Base-by-base conservation (phyloP, 768 basidiomycete genomes). In the Russula vinacea region DNA sequence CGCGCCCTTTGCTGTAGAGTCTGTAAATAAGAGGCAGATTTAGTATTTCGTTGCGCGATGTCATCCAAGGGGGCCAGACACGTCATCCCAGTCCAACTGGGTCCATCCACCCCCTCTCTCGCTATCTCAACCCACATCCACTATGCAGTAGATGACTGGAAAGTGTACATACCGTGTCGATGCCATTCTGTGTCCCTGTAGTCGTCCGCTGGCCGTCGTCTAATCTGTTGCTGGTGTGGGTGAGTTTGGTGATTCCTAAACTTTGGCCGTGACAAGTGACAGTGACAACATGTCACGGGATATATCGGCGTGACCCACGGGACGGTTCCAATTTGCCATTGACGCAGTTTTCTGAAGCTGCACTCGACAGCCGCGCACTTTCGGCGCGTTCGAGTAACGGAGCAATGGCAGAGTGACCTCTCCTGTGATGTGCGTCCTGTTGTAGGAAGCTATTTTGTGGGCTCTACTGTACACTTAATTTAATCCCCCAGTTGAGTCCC, bases 1-100 rank as follows among this genome's bases (percentile, higher is more conserved):
- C 87, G 73, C 97, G 94, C 77, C 93, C 97, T 83, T 97, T 98
- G 79, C 78, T 77, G 85, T 97, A 96, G 73, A 97, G 85, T 85
- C 95, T 96, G 75, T 42, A 67, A 62, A 66, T 26, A 47, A 35
- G 51, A 64, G 54, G 66, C 60, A 64, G 71, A n/a, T n/a, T 52
- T 32, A 59, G 60, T 33, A 24, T 6, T n/a, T 26, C 24, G 26
- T 26, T 16, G 26, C 49, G 26, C 26, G 26, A 50, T 47, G 4
- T 50, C 49, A 29, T 53, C 33, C 17, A 19, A n/a, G n/a, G 13
- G 8, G 22, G 45, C 22, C 33, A 33, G 54, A 35, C 29, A 49
- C 60, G 66, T 67, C 68, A 67, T 67, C 66, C 62, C 19, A 35
- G 50, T 58, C 19, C 47, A 37, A 19, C 71, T 73, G 71, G 19